Conservation (phyloP, 139 green algal genomes). For the Chlamydomonas sp. region DNA sequence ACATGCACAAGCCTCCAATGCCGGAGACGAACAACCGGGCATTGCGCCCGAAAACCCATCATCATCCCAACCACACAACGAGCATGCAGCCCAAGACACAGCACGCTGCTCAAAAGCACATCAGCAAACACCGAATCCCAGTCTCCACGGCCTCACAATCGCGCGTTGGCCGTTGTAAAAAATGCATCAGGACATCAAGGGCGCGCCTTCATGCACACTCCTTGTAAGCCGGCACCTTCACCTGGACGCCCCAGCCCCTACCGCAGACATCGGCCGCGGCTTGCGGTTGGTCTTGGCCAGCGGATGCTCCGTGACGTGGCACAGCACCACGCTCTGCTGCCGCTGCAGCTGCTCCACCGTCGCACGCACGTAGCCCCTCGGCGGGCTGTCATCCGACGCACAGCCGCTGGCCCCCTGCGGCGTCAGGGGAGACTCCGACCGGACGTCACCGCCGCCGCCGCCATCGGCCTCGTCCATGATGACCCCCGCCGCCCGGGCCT, state of each 20-base stretch:
- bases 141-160: too few species aligned
- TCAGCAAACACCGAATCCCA: too few species aligned
- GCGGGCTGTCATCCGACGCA: background rate
- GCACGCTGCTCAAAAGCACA: too few species aligned
- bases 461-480: background rate
- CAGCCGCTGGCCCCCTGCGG: too few species aligned
- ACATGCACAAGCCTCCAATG: too few species aligned
- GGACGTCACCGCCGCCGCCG: background rate
- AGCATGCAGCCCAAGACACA: too few species aligned
- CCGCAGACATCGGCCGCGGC: background rate
- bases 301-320: slow-evolving; percentile 6
- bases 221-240: background rate
- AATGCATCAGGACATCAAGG: background rate
- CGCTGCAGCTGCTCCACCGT: slow-evolving; percentile 24
- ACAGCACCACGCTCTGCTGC: background rate
- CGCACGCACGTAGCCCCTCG: slow-evolving; percentile 8
- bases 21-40: too few species aligned
- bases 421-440: background rate
- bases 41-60: too few species aligned
- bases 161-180: too few species aligned
- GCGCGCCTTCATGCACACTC: background rate
- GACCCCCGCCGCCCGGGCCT: background rate
- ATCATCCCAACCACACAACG: too few species aligned
- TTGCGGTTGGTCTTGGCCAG: background rate
- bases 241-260: too few species aligned